Conservation (phyloP, 345 rosid species). For the Camelina neglecta region DNA sequence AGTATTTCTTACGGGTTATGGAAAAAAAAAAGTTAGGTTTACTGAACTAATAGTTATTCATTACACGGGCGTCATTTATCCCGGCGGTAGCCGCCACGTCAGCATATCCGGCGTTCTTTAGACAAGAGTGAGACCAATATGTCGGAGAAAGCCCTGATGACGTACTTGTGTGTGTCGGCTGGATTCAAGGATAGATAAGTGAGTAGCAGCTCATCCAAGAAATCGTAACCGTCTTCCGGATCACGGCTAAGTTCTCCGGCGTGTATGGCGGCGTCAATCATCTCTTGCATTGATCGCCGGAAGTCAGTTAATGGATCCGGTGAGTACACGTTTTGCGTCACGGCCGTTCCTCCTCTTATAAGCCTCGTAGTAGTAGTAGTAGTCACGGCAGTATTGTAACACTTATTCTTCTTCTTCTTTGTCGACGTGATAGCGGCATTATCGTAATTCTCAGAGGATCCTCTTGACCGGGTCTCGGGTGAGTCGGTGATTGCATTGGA, state of each 20-base stretch:
- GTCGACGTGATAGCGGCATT: conserved; percentile 1
- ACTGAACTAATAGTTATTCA: conserved; percentile 17
- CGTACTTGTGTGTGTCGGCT: conserved; percentile 62
- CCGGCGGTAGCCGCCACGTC: conserved; percentile 13
- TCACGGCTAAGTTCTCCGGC: conserved; percentile 43
- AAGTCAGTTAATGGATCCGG: conserved; percentile 88
- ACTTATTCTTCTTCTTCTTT: conserved; percentile 27
- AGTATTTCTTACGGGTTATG: conserved; percentile 13
- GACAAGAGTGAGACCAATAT: conserved; percentile 66
- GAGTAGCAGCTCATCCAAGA: conserved; percentile 75
- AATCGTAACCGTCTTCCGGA: conserved; percentile 70
- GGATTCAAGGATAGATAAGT: conserved; percentile 80
- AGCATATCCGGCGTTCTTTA: conserved; percentile 22
- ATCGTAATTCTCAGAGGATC: conserved; percentile 35
- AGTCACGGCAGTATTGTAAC: not conserved
- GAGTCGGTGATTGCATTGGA: conserved; percentile 89
- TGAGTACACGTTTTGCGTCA: conserved; percentile 66
- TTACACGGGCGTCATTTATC: not conserved
- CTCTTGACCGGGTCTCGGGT: conserved; percentile 41
- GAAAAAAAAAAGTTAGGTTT: conserved; percentile 7
- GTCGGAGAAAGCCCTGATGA: conserved; percentile 81
- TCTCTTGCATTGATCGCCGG: conserved; percentile 93
- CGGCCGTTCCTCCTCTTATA: conserved; percentile 61
- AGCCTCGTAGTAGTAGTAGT: conserved; percentile 27
- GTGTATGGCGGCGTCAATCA: conserved; percentile 70